These are phyloP conservation scores for Elsinoe fawcettii DNA, from an alignment of 2,329 filamentous ascomycete genomes.

Conservation along the genomic window DNA sequence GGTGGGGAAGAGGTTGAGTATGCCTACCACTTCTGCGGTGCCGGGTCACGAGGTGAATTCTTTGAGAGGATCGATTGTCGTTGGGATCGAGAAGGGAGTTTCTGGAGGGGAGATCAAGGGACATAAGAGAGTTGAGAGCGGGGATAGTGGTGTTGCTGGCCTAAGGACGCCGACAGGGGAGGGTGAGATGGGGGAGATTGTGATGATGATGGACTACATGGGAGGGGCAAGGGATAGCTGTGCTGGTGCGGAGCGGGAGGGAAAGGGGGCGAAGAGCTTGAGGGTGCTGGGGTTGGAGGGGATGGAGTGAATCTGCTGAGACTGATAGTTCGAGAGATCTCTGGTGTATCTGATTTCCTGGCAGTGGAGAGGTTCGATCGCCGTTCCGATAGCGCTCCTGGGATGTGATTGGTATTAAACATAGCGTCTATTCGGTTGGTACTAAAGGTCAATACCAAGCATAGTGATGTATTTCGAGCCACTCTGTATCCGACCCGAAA, in stretches of 20 bases:
- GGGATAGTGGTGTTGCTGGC: background rate
- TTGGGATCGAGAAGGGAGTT: background rate
- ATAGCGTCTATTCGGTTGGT: too few species aligned
- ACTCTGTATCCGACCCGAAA: background rate
- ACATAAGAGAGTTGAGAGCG: background rate
- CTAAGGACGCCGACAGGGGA: background rate
- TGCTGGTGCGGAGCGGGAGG: background rate
- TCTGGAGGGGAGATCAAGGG: background rate
- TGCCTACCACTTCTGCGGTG: too few species aligned
- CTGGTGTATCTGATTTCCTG: too few species aligned
- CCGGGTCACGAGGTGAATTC: background rate
- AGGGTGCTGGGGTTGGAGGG: slow-evolving; percentile 2
- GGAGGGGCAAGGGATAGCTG: background rate
- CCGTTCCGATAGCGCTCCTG: too few species aligned
- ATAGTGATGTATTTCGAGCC: too few species aligned
- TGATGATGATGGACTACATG: background rate
- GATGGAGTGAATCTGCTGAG: too few species aligned
- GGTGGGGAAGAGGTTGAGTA: background rate
- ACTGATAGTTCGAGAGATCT: too few species aligned
- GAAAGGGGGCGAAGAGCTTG: slow-evolving; percentile 6
- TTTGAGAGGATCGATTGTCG: background rate
- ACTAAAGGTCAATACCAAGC: too few species aligned
- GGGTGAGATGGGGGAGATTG: background rate
- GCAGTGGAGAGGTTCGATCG: too few species aligned
- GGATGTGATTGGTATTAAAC: too few species aligned